Evolutionary conservation across 2,329 filamentous ascomycete genomes (phyloP).

Genomic region (Aspergillus melleus): DNA sequence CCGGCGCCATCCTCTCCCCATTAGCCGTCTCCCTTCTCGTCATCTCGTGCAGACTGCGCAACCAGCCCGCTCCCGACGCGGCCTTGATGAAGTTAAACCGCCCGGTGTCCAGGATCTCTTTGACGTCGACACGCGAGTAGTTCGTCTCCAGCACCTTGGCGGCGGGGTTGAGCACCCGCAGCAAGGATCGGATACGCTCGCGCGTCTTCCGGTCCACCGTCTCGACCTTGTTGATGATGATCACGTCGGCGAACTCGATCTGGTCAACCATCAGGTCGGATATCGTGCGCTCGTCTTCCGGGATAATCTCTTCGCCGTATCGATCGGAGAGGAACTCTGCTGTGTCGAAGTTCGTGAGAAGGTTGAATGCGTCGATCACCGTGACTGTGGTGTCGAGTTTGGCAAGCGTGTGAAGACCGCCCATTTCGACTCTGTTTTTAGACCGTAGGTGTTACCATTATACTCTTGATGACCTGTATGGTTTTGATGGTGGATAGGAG

Average conservation of each 20-base stretch:
- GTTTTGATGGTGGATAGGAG: slow-evolving; percentile 5
- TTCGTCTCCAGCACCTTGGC: slow-evolving; percentile 64
- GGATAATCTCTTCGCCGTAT: slow-evolving; percentile 59
- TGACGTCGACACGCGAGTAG: slow-evolving; percentile 61
- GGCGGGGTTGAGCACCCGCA: slow-evolving; percentile 64
- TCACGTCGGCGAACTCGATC: slow-evolving; percentile 74
- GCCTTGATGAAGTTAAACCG: slow-evolving; percentile 66
- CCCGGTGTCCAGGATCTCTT: slow-evolving; percentile 64
- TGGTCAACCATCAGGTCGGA: slow-evolving; percentile 76
- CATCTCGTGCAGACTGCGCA: slow-evolving; percentile 69
- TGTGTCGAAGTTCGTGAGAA: slow-evolving; percentile 71
- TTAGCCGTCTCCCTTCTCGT: slow-evolving; percentile 58
- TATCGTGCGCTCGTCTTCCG: slow-evolving; percentile 71
- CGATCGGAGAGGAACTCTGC: slow-evolving; percentile 66
- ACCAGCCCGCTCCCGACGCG: slow-evolving; percentile 66
- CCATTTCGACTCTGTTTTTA: slow-evolving; percentile 50
- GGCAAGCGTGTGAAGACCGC: slow-evolving; percentile 66
- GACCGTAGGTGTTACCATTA: not conserved
- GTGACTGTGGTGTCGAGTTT: slow-evolving; percentile 71
- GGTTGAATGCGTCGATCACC: slow-evolving; percentile 71
- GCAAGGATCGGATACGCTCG: slow-evolving; percentile 52
- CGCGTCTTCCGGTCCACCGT: slow-evolving; percentile 54
- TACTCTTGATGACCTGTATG: slow-evolving; percentile 6
- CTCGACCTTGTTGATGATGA: slow-evolving; percentile 70
- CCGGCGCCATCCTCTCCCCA: slow-evolving; percentile 60